Evolutionary conservation across 805 yeast genomes (phyloP).

Genomic region (Kuraishia ogatae): DNA sequence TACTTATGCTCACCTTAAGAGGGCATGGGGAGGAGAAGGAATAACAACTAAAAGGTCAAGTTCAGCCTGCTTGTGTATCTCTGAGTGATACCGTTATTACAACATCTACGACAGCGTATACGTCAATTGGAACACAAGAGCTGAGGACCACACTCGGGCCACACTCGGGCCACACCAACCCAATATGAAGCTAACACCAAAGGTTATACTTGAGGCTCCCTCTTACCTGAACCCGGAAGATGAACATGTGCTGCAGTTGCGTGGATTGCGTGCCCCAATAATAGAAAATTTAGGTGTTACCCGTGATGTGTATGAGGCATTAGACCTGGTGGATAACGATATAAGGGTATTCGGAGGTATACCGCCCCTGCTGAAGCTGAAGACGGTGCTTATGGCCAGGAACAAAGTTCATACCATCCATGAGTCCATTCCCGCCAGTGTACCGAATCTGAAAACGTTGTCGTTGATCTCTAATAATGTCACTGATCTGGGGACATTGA

Average conservation of each 20-base stretch:
- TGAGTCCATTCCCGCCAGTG: conserved; percentile 18
- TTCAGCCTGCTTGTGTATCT: too few relatives aligned
- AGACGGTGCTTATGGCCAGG: conserved; percentile 50
- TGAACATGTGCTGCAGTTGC: conserved; percentile 31
- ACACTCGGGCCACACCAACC: background rate
- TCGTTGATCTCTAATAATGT: conserved; percentile 47
- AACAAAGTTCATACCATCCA: conserved; percentile 46
- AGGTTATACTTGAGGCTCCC: conserved; percentile 39
- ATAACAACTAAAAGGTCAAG: too few relatives aligned
- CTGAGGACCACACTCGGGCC: background rate
- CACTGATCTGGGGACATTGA: conserved; percentile 32
- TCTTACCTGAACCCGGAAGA: conserved; percentile 37
- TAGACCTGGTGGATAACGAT: conserved; percentile 75
- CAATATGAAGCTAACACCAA: conserved; percentile 49
- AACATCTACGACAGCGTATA: too few relatives aligned
- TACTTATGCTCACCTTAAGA: too few relatives aligned
- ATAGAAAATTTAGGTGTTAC: conserved; percentile 35
- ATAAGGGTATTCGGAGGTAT: conserved; percentile 44
- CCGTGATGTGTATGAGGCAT: conserved; percentile 35
- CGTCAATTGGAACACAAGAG: background rate
- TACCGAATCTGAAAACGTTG: conserved; percentile 43
- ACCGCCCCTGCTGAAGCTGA: conserved; percentile 33
- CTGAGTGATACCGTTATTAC: too few relatives aligned
- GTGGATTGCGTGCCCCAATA: conserved; percentile 30
- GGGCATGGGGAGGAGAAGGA: too few relatives aligned